Base-by-base conservation (phyloP, 257 asterid genomes). In the Solanum pennellii region DNA sequence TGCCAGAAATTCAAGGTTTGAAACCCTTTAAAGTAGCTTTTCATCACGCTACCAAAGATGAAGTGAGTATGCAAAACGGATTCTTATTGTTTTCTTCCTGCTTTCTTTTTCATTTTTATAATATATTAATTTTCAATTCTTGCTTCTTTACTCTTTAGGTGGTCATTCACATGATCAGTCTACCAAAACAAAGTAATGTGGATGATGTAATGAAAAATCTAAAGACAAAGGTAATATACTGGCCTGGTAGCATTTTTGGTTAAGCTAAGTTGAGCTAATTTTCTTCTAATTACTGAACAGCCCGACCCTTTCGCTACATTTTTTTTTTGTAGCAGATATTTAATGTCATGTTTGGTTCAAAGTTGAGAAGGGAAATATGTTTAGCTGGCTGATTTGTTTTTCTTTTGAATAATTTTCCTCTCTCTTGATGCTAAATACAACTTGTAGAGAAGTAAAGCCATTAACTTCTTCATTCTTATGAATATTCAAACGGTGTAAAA, bases 141-240 rank as follows among this genome's bases (percentile, higher is more conserved):
- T 14, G 31, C 35, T 16, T 15, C 74, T 45, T 74, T 23, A 74
- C 82, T 89, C 20, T 87, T 87, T 98, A 97, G 99, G 98, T 96
- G 62, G 86, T 91, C 82, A 91, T 93, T 87, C 95, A 93, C 89
- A 97, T 93, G 90, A 92, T 97, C 88, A 94, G 98, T 89, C 90
- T 95, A 86, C 98, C 97, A 76, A 97, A 94, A 89, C 98, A 91
- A 92, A 94, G 99, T 90, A 94, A 94, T 82, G 98, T 97, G 83
- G 98, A 94, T 56, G 99, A 97, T 91, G 99, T 97, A 88, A 98
- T 97, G 86, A 92, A 93, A 83, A 98, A 94, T 86, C 93, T 97
- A 82, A 97, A 95, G 91, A 91, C 94, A 82, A 95, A 97, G 99
- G 99, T 94, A 83, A 14, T 33, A 37, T 20, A 21, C 14, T 12